Evolutionary conservation across 495 filamentous ascomycete genomes (phyloP), one percentile per base, ranked within the genome.

Genomic region (Penicillium herquei): DNA sequence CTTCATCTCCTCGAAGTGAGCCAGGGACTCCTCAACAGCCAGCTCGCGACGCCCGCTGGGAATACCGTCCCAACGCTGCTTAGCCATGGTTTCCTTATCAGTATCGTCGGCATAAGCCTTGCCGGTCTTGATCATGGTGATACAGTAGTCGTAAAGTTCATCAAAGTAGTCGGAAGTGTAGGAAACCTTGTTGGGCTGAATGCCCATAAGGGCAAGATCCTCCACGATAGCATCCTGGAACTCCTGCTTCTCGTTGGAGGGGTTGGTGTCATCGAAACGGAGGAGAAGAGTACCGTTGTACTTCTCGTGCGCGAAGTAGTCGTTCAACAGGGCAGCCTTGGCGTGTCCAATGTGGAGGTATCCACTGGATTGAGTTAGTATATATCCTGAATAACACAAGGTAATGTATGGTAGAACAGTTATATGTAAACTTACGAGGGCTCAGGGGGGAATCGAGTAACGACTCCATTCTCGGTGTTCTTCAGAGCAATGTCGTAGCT

Each of bases 331-430:
- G 10, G 92, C 92, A 11, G 92, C 92, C 73, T 96, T 96, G 49
- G 90, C 90, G 71, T 96, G 92, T 49, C 92, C 92, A 54, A 96
- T 95, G 72, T 96, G 92, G 33, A 96, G 84, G 61, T 96, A 96
- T 26, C 92, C 92, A 52, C 83, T 85, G 42, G 33, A 47, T 56
- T 35, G 50, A 33, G 56, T 39, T 56, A 31, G 41, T 41, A 49
- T 37, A 12, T n/a, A n/a, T n/a, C n/a, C n/a, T n/a, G n/a, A n/a
- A n/a, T n/a, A n/a, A n/a, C n/a, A n/a, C n/a, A n/a, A n/a, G n/a
- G n/a, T n/a, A n/a, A n/a, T n/a, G n/a, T n/a, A n/a, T n/a, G n/a
- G n/a, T n/a, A 16, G 10, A 17, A 21, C 10, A 10, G 3, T 17
- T 9, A 11, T 1, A 2, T 14, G 8, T 14, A 11, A 33, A 75